Base-by-base conservation (phyloP, 75 land plant species). In the Isoetes taiwanensis region DNA sequence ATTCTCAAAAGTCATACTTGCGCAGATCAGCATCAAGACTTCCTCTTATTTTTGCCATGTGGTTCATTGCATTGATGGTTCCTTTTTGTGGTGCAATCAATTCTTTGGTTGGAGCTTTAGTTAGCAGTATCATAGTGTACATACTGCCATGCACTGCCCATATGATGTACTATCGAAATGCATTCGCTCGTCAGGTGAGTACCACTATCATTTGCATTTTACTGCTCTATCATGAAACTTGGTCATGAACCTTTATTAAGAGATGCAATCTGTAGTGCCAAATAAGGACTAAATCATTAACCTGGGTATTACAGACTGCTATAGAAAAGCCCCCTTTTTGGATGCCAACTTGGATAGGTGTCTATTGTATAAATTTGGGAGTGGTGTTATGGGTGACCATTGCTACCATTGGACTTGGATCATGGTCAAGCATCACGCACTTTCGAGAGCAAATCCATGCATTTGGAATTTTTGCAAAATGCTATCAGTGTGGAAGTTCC, bases 401-500 rank as follows among this genome's bases (percentile, higher is more conserved):
- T 19, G 41, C 58, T 30, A 71, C 71, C 1, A 41, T 68, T 57
- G 73, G 73, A 8, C 67, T 70, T 43, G 73, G 73, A 19, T 71
- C 71, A 3, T 70, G 73, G 73, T 71, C 73, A 12, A 70, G 73
- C 64, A 70, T 67, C 52, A 67, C 63, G 35, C 66, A 70, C 63
- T 70, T 70, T 23, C 29, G 30, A 14, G 34, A 39, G 34, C 73
- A 70, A 27, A 58, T 70, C 9, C 30, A 58, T 8, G 27, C 54
- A 24, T 70, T 70, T 32, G 73, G 73, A 35, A 35, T 70, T 16
- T 70, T 70, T 67, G 72, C 59, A 23, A 65, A 55, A 25, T 69
- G 71, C 19, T 70, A 58, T 3, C 71, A 70, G 26, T 70, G 71
- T 29, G n/a, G n/a, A n/a, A n/a, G n/a, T n/a, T n/a, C n/a, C n/a